Conservation (phyloP, 176 grass and related monocot genomes). For the Avena sativa region DNA sequence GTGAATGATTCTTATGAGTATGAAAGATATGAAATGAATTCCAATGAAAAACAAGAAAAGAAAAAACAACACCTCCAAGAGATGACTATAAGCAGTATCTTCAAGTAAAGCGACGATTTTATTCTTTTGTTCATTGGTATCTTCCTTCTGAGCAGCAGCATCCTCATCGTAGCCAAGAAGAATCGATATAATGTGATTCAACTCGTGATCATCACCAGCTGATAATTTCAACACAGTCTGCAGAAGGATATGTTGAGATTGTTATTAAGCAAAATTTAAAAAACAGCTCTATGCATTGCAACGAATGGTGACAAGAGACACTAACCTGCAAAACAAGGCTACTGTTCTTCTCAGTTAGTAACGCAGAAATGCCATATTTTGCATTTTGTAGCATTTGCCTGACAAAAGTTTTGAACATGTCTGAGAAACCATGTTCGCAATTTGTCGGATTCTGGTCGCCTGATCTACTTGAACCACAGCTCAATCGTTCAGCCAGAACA, state of each 20-base stretch:
- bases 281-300: background rate
- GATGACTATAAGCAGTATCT: conserved; percentile 90
- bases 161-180: conserved; percentile 67
- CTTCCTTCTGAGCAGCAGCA: conserved; percentile 30
- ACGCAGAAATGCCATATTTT: conserved; percentile 59
- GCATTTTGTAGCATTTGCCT: conserved; percentile 67
- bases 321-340: conserved; percentile 91
- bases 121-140: conserved; percentile 54
- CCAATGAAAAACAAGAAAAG: conserved; percentile 24
- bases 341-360: conserved; percentile 79
- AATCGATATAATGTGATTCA: conserved; percentile 66
- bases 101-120: conserved; percentile 85
- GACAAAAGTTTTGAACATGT: conserved; percentile 71
- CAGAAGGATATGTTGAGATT: conserved; percentile 27
- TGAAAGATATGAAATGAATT: conserved; percentile 12
- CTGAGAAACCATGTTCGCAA: conserved; percentile 60
- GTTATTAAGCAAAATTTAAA: background rate
- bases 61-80: conserved; percentile 70
- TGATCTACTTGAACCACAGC: conserved; percentile 50
- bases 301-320: conserved; percentile 3
- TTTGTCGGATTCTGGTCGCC: conserved; percentile 42
- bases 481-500: conserved; percentile 71
- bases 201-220: conserved; percentile 62
- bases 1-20: background rate
- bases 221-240: conserved; percentile 81